Base-by-base conservation (phyloP, 805 yeast genomes). In the Schwanniomyces polymorphus region DNA sequence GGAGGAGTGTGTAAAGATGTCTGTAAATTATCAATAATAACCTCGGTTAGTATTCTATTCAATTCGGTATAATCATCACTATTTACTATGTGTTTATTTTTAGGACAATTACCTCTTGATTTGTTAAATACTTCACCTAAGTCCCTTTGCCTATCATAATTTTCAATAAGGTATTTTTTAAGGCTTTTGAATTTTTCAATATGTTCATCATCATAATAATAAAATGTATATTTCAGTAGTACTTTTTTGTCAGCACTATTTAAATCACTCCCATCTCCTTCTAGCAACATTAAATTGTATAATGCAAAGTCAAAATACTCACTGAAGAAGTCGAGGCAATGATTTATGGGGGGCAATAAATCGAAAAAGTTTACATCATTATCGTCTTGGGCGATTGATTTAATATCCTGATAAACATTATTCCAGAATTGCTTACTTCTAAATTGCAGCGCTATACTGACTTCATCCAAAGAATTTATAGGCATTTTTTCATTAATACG, bases 381-480 rank as follows among this genome's bases (percentile, higher is more conserved):
- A 25, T 53, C 46, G 33, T 50, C 27, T 34, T 51, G 54, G 8
- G 57, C 48, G 23, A 55, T 59, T 29, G 51, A 51, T 43, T 60
- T 63, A 27, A 65, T 37, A 44, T 65, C 69, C 43, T 64, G 68
- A 47, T 64, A 64, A n/a, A 64, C 59, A 41, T 57, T 47, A 49
- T 63, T 60, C 69, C 69, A 64, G 41, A 64, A 62, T 41, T 53
- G 60, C 14, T 52, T 52, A 2, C 60, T 54, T 27, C 50, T 49
- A 29, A 60, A 42, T 12, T 49, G 34, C 4, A 58, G 35, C 14
- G 44, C 33, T 4, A 42, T 8, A 7, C 9, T 17, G 2, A 14
- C 21, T 14, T 21, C 41, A 9, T 25, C 41, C 6, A 38, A 25
- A 8, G 5, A 7, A 18, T 42, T 21, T 12, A 29, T 29, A 29